These are phyloP conservation scores for Scopulariopsis brevicaulis DNA, from an alignment of 2,329 filamentous ascomycete genomes.

Conservation along the genomic window DNA sequence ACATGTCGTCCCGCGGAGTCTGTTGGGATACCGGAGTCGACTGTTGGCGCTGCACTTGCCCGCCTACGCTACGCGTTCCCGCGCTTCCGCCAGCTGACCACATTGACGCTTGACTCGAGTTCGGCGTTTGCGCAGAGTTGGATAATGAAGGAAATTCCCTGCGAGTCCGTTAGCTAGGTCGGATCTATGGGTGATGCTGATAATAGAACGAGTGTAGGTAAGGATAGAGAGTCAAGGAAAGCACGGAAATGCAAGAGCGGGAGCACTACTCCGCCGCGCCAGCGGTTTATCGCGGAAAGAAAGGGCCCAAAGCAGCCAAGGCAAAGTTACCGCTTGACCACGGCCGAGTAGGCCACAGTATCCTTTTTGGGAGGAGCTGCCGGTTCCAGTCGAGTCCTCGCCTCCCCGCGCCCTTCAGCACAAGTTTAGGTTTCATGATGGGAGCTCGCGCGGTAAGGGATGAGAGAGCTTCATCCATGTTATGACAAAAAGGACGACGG, in stretches of 20 bases:
- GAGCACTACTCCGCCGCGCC: background rate
- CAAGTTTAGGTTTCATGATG: constrained; percentile 6
- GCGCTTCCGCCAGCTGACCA: constrained; percentile 35
- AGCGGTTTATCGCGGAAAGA: background rate
- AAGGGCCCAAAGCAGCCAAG: background rate
- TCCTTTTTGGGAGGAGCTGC: background rate
- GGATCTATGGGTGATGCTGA: background rate
- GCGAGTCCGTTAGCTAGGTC: constrained; percentile 2
- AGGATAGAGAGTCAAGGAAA: background rate
- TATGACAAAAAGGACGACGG: background rate
- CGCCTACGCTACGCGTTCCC: constrained; percentile 31
- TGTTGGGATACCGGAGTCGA: constrained; percentile 39
- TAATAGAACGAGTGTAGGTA: background rate
- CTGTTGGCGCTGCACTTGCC: constrained; percentile 37
- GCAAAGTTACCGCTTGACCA: constrained; percentile 17
- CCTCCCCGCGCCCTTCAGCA: background rate
- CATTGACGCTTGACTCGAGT: constrained; percentile 35
- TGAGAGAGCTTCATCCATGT: background rate
- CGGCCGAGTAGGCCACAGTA: constrained; percentile 15
- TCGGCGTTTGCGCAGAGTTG: constrained; percentile 44
- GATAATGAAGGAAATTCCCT: constrained; percentile 58
- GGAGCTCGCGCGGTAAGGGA: background rate
- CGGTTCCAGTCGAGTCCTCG: background rate
- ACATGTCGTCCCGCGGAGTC: constrained; percentile 34
- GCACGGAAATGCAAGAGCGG: background rate